phyloP scores from a whole-genome alignment of 495 filamentous ascomycete species.

The Trichocladium uniseriatum region DNA sequence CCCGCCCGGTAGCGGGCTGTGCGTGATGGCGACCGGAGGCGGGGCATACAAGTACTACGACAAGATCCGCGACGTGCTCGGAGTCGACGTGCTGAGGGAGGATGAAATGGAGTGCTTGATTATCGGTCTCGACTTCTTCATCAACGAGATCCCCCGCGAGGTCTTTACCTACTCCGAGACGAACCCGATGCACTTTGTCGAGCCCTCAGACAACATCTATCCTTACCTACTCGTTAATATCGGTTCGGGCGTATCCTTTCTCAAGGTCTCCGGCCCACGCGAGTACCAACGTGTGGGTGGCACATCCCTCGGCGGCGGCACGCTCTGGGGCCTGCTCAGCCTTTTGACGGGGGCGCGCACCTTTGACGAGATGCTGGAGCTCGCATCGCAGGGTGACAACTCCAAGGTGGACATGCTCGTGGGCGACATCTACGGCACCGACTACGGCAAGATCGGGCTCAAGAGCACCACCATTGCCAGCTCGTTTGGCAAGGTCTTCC shows the following conservation, averaged over 20 bases:
- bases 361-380: constrained; percentile 91
- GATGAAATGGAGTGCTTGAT: constrained; percentile 99
- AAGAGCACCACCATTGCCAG: constrained; percentile 90
- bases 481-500: constrained; percentile 93
- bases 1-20: constrained; percentile 46
- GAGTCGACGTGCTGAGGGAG: constrained; percentile 77
- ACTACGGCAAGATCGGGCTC: constrained; percentile 88
- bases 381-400: constrained; percentile 93
- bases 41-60: constrained; percentile 96
- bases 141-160: constrained; percentile 90
- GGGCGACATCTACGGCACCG: constrained; percentile 94
- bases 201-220: constrained; percentile 65
- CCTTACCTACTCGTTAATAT: constrained; percentile 98
- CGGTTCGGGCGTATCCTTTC: constrained; percentile 96
- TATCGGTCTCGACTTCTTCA: constrained; percentile 96
- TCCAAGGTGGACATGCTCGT: constrained; percentile 91
- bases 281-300: constrained; percentile 85
- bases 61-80: constrained; percentile 64
- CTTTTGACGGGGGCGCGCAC: constrained; percentile 80
- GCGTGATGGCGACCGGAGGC: constrained; percentile 89
- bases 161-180: constrained; percentile 92
- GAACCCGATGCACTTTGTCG: constrained; percentile 76
- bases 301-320: constrained; percentile 89
- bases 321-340: constrained; percentile 87
- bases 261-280: constrained; percentile 86